Conservation (phyloP, 179 eudicot genomes). For the Actinidia arguta region DNA sequence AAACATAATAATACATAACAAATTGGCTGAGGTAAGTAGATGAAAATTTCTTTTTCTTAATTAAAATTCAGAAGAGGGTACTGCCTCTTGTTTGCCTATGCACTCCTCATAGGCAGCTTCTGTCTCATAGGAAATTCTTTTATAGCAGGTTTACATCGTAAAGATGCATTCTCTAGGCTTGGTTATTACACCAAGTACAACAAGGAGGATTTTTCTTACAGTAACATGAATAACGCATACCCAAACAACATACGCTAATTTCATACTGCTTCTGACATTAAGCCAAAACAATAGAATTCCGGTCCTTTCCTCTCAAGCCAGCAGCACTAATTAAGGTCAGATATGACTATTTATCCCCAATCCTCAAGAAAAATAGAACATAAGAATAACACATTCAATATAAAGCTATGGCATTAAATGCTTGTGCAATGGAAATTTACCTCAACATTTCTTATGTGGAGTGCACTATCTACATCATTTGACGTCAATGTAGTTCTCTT, state of each 20-base stretch:
- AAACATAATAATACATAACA: not conserved
- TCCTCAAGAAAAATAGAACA: not conserved
- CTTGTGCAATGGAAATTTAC: constrained; percentile 24
- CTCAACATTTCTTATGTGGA: constrained; percentile 59
- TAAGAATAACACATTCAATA: not conserved
- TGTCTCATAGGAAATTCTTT: not conserved
- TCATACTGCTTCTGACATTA: not conserved
- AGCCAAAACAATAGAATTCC: not conserved
- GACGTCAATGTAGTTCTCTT: constrained; percentile 49
- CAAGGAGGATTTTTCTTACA: not conserved
- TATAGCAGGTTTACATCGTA: not conserved
- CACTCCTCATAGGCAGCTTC: not conserved
- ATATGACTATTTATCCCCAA: not conserved
- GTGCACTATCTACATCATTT: constrained; percentile 60
- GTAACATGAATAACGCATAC: not conserved
- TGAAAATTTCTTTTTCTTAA: not conserved
- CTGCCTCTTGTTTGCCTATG: not conserved
- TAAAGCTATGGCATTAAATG: constrained; percentile 2
- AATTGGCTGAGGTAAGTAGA: not conserved
- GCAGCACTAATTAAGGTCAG: not conserved
- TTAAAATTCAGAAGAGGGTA: not conserved
- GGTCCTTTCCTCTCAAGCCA: not conserved
- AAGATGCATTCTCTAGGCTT: not conserved
- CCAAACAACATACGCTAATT: not conserved
- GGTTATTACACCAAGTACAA: not conserved